A percentile compares a stretch with the other conserved stretches of the same genome.
These are phyloP conservation scores for Dioszegia aurantiaca DNA, from an alignment of 768 basidiomycete genomes.

Conservation along the genomic window DNA sequence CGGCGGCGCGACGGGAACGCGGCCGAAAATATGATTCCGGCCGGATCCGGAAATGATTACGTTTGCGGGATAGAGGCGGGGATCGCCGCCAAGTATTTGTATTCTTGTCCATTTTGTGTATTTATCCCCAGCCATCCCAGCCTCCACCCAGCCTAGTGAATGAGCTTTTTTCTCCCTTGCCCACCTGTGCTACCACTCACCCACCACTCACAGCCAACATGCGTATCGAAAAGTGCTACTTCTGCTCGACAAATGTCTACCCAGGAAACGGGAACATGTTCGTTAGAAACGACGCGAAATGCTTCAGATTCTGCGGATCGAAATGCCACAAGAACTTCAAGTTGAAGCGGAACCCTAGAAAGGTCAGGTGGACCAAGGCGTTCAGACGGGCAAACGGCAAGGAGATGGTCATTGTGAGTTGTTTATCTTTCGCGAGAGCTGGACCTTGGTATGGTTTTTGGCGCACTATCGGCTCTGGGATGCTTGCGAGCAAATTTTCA, in stretches of 20 bases:
- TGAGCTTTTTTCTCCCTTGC: neutral
- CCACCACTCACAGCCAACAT: slow-evolving; percentile 54
- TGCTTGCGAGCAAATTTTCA: neutral
- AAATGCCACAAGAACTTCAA: slow-evolving; percentile 99
- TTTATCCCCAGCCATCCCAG: neutral
- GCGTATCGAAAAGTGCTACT: slow-evolving; percentile 98
- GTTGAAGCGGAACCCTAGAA: slow-evolving; percentile 99
- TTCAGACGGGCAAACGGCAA: slow-evolving; percentile 98
- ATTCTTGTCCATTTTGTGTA: neutral
- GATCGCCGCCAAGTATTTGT: neutral
- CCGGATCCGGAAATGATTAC: neutral
- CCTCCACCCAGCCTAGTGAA: neutral
- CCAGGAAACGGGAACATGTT: slow-evolving; percentile 96
- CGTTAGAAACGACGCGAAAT: slow-evolving; percentile 96
- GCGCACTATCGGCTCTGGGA: no score
- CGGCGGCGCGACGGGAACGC: no score
- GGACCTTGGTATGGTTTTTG: no score
- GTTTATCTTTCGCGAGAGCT: neutral
- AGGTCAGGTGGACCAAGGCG: slow-evolving; percentile 98
- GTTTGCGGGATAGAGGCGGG: neutral
- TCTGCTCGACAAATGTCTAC: slow-evolving; percentile 94
- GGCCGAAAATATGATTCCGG: neutral
- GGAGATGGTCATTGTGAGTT: slow-evolving; percentile 94
- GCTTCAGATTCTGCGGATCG: slow-evolving; percentile 95
- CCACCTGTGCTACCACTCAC: neutral